Conservation (phyloP, 768 basidiomycete species). For the Mycena venus region DNA sequence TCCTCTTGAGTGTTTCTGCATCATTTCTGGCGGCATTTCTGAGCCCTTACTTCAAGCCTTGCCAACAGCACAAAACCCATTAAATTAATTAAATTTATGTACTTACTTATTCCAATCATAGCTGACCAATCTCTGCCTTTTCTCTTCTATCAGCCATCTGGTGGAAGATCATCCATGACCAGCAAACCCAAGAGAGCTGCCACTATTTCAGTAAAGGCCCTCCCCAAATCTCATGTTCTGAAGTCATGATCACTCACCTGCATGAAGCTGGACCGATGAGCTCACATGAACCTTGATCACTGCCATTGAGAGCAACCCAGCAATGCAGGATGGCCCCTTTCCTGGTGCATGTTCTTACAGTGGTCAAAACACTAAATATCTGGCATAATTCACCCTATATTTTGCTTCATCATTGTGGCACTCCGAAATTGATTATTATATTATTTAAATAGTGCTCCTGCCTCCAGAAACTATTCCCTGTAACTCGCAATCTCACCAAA, state of each 20-base stretch:
- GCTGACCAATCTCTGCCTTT: neutral
- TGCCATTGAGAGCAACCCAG: neutral
- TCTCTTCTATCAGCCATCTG: neutral
- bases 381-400: too few relatives aligned
- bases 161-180: neutral
- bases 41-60: neutral
- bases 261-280: neutral
- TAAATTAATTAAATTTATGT: neutral
- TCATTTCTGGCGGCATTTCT: neutral
- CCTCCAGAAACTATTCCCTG: too few relatives aligned
- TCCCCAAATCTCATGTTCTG: too few relatives aligned
- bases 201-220: neutral
- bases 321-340: neutral
- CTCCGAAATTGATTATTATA: too few relatives aligned
- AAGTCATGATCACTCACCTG: neutral
- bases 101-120: neutral
- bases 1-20: conserved; percentile 1
- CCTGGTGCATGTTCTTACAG: too few relatives aligned
- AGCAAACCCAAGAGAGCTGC: neutral
- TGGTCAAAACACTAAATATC: too few relatives aligned
- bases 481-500: too few relatives aligned
- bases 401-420: too few relatives aligned
- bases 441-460: too few relatives aligned
- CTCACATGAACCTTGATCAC: neutral
- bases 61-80: neutral